Base-by-base conservation (phyloP, 345 rosid species). In the Dovyalis caffra region DNA sequence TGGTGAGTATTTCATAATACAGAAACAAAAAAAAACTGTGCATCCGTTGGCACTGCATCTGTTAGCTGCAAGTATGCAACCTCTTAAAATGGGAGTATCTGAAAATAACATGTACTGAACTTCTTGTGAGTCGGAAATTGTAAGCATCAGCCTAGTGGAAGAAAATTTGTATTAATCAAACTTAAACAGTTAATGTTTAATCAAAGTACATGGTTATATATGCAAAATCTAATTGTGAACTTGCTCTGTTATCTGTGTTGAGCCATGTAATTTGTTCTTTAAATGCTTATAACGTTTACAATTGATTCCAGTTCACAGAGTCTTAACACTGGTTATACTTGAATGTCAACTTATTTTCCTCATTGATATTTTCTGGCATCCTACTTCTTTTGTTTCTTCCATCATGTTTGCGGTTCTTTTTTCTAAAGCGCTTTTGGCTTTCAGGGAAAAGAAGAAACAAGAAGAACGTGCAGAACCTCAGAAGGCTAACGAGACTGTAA, bases 401-500 rank as follows among this genome's bases (percentile, higher is more conserved):
- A 60, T 51, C 4, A 3, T 40, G 49, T 11, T 45, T 49, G 21
- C 40, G 4, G 65, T 76, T 45, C 26, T 57, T 35, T 40, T 64
- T 45, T 34, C 45, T 53, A 29, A 35, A 33, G 26, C 26, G 72
- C 16, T 49, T 76, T 23, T 32, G 75, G 57, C 31, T 78, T 81
- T 43, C 90, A 95, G 97, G 92, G 99, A 95, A 85, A 95, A 93
- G 91, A 95, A 88, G 86, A 93, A 95, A 78, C 86, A 65, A 78
- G 95, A 87, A 80, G 98, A 93, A 78, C 80, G 96, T 78, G 69
- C 87, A 4, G 92, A 82, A 77, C 83, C 98, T 15, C 94, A 89
- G 77, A 89, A 88, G 75, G 90, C 96, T 56, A 93, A 82, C 32
- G 99, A 93, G 81, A 88, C 97, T 6, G 77, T 93, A 66, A 85